These are phyloP conservation scores for Daldinia decipiens DNA, from an alignment of 495 filamentous ascomycete genomes.

Conservation along the genomic window DNA sequence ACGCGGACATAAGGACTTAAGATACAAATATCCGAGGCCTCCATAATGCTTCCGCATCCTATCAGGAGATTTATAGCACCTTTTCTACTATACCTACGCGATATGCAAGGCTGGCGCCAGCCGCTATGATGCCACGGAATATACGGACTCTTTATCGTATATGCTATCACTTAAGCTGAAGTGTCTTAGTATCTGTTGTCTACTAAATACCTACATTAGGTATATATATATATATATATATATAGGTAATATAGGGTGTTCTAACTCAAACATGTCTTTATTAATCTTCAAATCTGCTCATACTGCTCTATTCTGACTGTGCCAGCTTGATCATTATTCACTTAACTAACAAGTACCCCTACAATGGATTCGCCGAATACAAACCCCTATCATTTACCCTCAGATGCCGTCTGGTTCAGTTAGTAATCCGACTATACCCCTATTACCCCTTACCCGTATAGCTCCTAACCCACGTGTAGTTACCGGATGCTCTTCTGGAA, in stretches of 20 bases:
- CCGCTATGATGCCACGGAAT: neutral
- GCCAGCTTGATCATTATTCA: neutral
- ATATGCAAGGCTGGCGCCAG: neutral
- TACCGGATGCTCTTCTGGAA: conserved; percentile 62
- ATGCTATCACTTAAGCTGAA: neutral
- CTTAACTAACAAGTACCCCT: neutral
- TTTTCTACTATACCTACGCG: neutral
- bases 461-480: conserved; percentile 44
- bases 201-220: too few species aligned
- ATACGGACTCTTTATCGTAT: neutral
- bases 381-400: conserved; percentile 57
- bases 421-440: conserved; percentile 25
- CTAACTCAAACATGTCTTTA: neutral
- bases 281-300: neutral
- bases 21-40: neutral
- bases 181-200: neutral
- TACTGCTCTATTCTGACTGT: neutral
- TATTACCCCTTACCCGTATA: conserved; percentile 1
- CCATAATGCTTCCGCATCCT: neutral
- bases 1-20: conserved; percentile 3
- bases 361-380: conserved; percentile 50
- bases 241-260: neutral
- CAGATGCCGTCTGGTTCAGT: conserved; percentile 64
- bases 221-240: too few species aligned
- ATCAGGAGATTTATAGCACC: neutral